Conservation (phyloP, 2,329 filamentous ascomycete genomes). For the Aureobasidium sp. region DNA sequence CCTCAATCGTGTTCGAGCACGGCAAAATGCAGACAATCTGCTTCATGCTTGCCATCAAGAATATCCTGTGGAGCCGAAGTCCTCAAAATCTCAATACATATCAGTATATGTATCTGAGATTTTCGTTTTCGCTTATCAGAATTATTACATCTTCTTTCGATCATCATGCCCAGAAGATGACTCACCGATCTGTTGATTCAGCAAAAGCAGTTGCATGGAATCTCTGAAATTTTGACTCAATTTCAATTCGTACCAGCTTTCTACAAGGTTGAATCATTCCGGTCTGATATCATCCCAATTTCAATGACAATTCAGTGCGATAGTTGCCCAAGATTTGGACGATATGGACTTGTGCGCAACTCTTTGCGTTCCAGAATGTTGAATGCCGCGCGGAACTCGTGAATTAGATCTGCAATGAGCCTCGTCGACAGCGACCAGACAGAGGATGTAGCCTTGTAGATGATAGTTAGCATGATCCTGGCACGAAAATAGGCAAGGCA, state of each 20-base stretch:
- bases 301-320: too few species aligned
- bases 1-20: too few species aligned
- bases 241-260: too few species aligned
- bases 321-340: slow-evolving; percentile 51
- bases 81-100: not conserved
- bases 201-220: slow-evolving; percentile 46
- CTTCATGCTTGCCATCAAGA: too few species aligned
- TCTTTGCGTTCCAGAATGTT: slow-evolving; percentile 44
- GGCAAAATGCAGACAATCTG: too few species aligned
- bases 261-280: too few species aligned
- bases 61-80: too few species aligned
- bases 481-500: too few species aligned
- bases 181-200: slow-evolving; percentile 46
- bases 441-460: slow-evolving; percentile 45
- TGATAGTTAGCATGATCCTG: too few species aligned
- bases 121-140: slow-evolving; percentile 39
- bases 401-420: too few species aligned
- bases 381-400: slow-evolving; percentile 49
- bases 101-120: slow-evolving; percentile 32
- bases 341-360: slow-evolving; percentile 54
- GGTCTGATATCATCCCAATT: too few species aligned
- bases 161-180: not conserved
- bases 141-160: not conserved
- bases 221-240: too few species aligned
- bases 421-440: slow-evolving; percentile 49